Conservation (phyloP, 768 basidiomycete genomes). For the Neoboletus brunneissimus region DNA sequence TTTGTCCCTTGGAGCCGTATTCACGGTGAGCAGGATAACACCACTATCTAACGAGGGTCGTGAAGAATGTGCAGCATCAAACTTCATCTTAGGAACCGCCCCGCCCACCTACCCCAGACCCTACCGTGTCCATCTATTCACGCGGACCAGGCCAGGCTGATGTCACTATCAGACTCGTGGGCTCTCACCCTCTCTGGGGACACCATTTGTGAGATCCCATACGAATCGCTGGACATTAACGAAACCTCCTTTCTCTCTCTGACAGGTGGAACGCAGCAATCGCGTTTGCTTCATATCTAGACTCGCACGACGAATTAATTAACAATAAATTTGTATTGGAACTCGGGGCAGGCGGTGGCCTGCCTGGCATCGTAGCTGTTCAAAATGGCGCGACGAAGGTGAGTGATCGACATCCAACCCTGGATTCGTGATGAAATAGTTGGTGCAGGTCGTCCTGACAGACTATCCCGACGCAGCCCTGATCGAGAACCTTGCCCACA, state of each 20-base stretch:
- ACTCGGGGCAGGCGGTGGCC: constrained; percentile 89
- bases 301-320: constrained; percentile 49
- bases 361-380: constrained; percentile 77
- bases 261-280: constrained; percentile 84
- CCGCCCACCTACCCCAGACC: constrained; percentile 64
- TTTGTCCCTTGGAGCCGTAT: constrained; percentile 44
- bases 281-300: constrained; percentile 68
- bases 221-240: background rate
- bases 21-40: constrained; percentile 41
- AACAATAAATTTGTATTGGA: constrained; percentile 62
- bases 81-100: constrained; percentile 47
- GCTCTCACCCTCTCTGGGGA: constrained; percentile 79
- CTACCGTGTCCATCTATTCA: constrained; percentile 50
- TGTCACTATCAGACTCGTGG: constrained; percentile 68
- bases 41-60: background rate
- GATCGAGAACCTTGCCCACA: constrained; percentile 70
- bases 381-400: constrained; percentile 72
- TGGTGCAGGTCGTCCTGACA: constrained; percentile 69
- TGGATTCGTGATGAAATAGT: background rate
- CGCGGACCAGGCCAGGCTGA: constrained; percentile 31
- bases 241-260: background rate
- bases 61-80: background rate
- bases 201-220: constrained; percentile 59
- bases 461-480: constrained; percentile 87
- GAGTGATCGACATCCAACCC: background rate